These are phyloP conservation scores for Trichoderma sp. DNA, from an alignment of 2,329 filamentous ascomycete species.

Conservation along the genomic window DNA sequence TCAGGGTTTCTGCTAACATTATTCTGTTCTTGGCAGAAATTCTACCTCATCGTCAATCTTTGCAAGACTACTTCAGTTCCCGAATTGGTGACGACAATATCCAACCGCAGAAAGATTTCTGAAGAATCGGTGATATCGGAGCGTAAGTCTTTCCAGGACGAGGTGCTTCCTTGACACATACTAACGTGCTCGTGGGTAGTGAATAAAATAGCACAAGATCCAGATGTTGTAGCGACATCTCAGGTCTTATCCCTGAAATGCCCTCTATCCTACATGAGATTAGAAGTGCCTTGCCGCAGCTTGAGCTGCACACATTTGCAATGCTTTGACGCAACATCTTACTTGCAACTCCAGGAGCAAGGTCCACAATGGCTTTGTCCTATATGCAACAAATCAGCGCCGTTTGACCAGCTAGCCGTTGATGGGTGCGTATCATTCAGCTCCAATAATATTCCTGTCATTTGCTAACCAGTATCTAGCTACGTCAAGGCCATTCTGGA, in stretches of 20 bases:
- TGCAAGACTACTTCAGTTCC: slow-evolving; percentile 71
- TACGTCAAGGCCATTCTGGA: slow-evolving; percentile 86
- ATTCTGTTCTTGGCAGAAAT: slow-evolving; percentile 53
- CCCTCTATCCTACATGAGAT: slow-evolving; percentile 80
- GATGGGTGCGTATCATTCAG: slow-evolving; percentile 64
- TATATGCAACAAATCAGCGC: slow-evolving; percentile 79
- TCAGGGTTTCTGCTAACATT: slow-evolving; percentile 22
- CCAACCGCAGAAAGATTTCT: slow-evolving; percentile 66
- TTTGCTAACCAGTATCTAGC: slow-evolving; percentile 40
- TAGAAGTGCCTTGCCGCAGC: slow-evolving; percentile 76
- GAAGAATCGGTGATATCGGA: slow-evolving; percentile 81
- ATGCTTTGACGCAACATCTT: slow-evolving; percentile 91
- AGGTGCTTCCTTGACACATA: too few species aligned
- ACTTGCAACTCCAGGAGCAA: slow-evolving; percentile 91
- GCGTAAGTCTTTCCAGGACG: slow-evolving; percentile 52
- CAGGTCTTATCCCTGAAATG: slow-evolving; percentile 89
- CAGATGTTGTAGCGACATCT: slow-evolving; percentile 86
- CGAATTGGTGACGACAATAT: slow-evolving; percentile 67
- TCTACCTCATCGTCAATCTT: slow-evolving; percentile 69
- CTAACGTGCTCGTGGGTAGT: slow-evolving; percentile 49
- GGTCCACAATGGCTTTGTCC: slow-evolving; percentile 96
- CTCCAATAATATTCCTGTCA: neutral
- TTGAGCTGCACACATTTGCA: slow-evolving; percentile 82
- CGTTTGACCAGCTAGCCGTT: slow-evolving; percentile 78
- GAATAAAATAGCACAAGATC: slow-evolving; percentile 74